Evolutionary conservation across 176 grass and related monocot species (phyloP).

Genomic region (Oryza nivara): DNA sequence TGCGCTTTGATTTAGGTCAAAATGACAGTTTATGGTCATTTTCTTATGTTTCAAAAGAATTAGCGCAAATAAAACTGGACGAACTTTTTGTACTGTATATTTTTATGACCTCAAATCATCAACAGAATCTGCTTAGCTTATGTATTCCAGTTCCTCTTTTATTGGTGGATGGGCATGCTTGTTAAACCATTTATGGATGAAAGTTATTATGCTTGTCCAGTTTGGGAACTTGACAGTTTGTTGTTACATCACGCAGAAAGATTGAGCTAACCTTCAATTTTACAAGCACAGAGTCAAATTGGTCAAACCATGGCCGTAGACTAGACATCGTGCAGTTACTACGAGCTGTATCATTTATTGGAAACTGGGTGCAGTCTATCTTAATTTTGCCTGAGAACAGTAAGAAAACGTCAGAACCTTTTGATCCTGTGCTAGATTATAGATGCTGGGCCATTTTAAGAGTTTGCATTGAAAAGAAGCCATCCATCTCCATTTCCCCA

Average conservation of each 20-base stretch:
- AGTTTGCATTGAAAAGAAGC: constrained; percentile 70
- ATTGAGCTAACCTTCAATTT: constrained; percentile 68
- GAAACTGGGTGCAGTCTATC: constrained; percentile 78
- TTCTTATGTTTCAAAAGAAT: neutral
- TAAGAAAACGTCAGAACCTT: constrained; percentile 57
- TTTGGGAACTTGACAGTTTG: constrained; percentile 11
- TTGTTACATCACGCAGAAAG: constrained; percentile 74
- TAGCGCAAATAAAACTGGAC: neutral
- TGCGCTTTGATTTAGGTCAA: neutral
- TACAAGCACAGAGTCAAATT: constrained; percentile 39
- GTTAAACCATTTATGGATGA: neutral
- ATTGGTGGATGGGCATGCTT: constrained; percentile 10
- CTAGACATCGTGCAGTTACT: constrained; percentile 39
- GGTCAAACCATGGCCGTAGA: constrained; percentile 43
- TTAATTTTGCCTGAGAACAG: constrained; percentile 65
- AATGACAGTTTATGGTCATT: neutral
- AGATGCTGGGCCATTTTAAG: constrained; percentile 77
- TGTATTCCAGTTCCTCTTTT: constrained; percentile 15
- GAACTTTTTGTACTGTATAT: neutral
- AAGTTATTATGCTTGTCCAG: neutral
- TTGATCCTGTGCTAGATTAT: constrained; percentile 73
- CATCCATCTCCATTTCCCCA: constrained; percentile 61
- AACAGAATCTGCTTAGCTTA: constrained; percentile 16
- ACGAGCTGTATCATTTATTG: constrained; percentile 66
- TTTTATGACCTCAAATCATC: neutral